phyloP scores from a whole-genome alignment of 495 filamentous ascomycete genomes.

The Saxispiralis lemnorum region DNA sequence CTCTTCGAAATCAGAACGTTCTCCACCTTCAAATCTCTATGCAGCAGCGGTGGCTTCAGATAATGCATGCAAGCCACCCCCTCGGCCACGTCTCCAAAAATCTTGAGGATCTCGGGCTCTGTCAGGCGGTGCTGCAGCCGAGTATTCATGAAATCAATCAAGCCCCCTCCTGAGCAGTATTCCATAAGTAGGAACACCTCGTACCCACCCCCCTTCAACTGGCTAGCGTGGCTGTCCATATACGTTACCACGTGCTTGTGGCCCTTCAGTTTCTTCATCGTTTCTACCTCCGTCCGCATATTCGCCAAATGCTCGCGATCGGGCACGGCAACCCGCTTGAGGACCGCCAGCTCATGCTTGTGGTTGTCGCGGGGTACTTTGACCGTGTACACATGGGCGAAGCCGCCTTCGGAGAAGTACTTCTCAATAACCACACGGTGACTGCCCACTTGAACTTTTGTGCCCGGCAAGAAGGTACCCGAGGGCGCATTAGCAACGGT shows the following conservation, averaged over 20 bases:
- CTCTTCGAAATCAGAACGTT: constrained; percentile 77
- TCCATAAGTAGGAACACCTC: constrained; percentile 99
- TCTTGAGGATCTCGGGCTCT: constrained; percentile 91
- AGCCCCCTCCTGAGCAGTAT: constrained; percentile 62
- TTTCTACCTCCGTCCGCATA: constrained; percentile 98
- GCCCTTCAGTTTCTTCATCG: constrained; percentile 96
- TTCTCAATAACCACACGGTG: constrained; percentile 93
- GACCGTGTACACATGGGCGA: constrained; percentile 95
- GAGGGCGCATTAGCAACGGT: constrained; percentile 43
- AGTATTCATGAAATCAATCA: constrained; percentile 99
- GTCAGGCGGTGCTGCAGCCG: constrained; percentile 88
- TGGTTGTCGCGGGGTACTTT: constrained; percentile 60
- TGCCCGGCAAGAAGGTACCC: constrained; percentile 82
- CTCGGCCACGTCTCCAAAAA: constrained; percentile 87
- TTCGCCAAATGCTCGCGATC: constrained; percentile 83
- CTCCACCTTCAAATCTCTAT: constrained; percentile 93
- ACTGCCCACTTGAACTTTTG: constrained; percentile 84
- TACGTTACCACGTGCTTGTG: constrained; percentile 93
- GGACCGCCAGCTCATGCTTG: constrained; percentile 67
- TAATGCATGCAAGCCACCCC: constrained; percentile 99
- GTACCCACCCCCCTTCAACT: constrained; percentile 80
- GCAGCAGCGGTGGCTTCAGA: constrained; percentile 78
- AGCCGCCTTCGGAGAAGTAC: constrained; percentile 95
- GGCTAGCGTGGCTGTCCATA: constrained; percentile 92
- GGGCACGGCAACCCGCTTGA: constrained; percentile 94